phyloP scores from a whole-genome alignment of 805 yeast genomes.

The Cephaloascus fragrans region DNA sequence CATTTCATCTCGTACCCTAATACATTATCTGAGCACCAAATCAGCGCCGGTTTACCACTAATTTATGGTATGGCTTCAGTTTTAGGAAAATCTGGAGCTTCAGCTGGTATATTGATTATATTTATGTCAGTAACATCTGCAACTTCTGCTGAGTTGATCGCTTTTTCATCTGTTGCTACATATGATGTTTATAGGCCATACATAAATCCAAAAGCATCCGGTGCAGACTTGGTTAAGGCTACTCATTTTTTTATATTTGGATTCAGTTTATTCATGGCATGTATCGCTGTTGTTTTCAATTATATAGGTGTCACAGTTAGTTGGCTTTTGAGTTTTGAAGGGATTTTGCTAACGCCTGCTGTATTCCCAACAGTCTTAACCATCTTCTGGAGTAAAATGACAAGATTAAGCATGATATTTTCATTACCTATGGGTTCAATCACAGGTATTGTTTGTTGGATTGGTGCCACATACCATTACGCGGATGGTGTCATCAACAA shows the following conservation, averaged over 20 bases:
- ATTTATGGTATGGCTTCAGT: conserved; percentile 20
- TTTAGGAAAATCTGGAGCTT: conserved; percentile 31
- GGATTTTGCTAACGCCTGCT: conserved; percentile 28
- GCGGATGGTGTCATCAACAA: not conserved
- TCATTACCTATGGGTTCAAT: conserved; percentile 10
- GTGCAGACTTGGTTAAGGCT: conserved; percentile 21
- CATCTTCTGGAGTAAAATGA: conserved; percentile 22
- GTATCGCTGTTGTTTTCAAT: conserved; percentile 25
- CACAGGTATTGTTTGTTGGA: conserved; percentile 7
- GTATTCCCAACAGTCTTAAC: conserved; percentile 21
- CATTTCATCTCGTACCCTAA: conserved; percentile 31
- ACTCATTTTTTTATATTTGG: conserved; percentile 21
- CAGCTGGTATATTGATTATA: conserved; percentile 25
- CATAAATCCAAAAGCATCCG: conserved; percentile 27
- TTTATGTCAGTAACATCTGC: conserved; percentile 36
- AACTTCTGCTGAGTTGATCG: conserved; percentile 30
- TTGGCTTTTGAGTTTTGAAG: conserved; percentile 28
- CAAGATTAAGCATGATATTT: conserved; percentile 12
- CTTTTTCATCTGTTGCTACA: conserved; percentile 26
- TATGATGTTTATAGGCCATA: conserved; percentile 31
- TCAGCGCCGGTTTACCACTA: conserved; percentile 27
- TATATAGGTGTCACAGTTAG: conserved; percentile 30
- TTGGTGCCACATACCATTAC: not conserved
- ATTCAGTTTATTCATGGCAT: conserved; percentile 34
- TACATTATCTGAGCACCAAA: conserved; percentile 22